A percentile compares a stretch with the other conserved stretches of the same genome.
Evolutionary conservation across 148 eudicot genomes (phyloP).

Genomic region (Fagopyrum esculentum): DNA sequence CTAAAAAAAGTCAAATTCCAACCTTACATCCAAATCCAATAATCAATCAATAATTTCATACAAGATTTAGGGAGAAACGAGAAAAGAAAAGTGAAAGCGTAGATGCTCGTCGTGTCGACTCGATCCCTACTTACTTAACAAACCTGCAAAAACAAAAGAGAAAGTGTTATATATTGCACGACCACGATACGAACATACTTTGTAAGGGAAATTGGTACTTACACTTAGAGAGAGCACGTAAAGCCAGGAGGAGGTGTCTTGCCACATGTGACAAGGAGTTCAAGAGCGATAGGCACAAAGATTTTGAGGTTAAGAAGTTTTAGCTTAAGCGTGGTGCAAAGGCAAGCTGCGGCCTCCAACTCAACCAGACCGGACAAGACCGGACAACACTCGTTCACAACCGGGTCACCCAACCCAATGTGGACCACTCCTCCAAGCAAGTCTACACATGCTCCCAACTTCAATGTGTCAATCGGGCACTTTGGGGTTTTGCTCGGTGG

Average conservation of each 20-base stretch:
- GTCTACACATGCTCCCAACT: slow-evolving; percentile 85
- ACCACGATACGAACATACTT: not conserved
- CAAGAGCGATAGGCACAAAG: slow-evolving; percentile 71
- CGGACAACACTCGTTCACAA: slow-evolving; percentile 65
- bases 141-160: not conserved
- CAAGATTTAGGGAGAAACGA: not conserved
- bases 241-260: slow-evolving; percentile 87
- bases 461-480: slow-evolving; percentile 72
- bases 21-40: slow-evolving; percentile 7
- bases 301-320: slow-evolving; percentile 63
- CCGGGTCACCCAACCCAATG: slow-evolving; percentile 64
- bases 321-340: slow-evolving; percentile 74
- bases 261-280: slow-evolving; percentile 85
- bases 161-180: not conserved
- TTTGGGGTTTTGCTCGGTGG: slow-evolving; percentile 26
- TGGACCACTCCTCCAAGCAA: slow-evolving; percentile 82
- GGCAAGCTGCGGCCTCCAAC: slow-evolving; percentile 82
- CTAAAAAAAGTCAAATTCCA: not conserved
- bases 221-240: slow-evolving; percentile 55
- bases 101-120: slow-evolving; percentile 1
- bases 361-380: slow-evolving; percentile 57
- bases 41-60: slow-evolving; percentile 6
- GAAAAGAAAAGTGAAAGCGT: not conserved
- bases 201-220: not conserved
- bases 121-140: not conserved